Evolutionary conservation across 495 filamentous ascomycete genomes (phyloP).

Genomic region (Patellaria atrata): DNA sequence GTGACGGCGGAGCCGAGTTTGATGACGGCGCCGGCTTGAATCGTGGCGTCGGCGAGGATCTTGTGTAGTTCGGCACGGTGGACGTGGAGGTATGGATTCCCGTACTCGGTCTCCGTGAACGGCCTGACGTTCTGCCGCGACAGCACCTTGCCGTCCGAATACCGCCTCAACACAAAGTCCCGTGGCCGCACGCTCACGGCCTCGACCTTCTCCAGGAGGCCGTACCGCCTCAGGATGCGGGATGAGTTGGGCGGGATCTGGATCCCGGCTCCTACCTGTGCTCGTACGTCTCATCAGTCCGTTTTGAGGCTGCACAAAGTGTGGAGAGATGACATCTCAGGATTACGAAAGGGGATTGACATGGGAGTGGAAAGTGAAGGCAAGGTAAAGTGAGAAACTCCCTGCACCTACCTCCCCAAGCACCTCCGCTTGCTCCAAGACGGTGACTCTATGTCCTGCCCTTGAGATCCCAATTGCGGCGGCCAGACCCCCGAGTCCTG

Average conservation of each 20-base stretch:
- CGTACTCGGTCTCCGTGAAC: background rate
- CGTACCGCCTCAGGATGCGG: background rate
- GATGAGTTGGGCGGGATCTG: conserved; percentile 1
- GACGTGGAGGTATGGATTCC: conserved; percentile 3
- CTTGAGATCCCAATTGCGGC: conserved; percentile 4
- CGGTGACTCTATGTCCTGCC: conserved; percentile 5
- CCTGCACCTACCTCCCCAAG: conserved; percentile 6
- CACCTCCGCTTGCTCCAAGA: conserved; percentile 5
- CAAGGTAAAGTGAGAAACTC: no score
- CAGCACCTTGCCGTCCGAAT: background rate
- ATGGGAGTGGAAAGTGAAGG: no score
- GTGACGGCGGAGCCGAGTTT: background rate
- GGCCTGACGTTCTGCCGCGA: background rate
- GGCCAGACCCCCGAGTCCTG: conserved; percentile 8
- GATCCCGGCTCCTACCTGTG: background rate
- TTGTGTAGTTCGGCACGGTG: background rate
- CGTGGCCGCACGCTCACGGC: background rate
- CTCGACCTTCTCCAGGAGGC: background rate
- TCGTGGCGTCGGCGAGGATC: background rate
- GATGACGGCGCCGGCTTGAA: background rate
- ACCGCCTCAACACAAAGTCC: background rate
- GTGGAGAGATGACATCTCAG: no score
- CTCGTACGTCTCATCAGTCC: background rate
- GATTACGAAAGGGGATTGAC: no score
- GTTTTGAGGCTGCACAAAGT: background rate